Conservation (phyloP, 1,284 basidiomycete species). For the Cystobasidium pallidum region DNA sequence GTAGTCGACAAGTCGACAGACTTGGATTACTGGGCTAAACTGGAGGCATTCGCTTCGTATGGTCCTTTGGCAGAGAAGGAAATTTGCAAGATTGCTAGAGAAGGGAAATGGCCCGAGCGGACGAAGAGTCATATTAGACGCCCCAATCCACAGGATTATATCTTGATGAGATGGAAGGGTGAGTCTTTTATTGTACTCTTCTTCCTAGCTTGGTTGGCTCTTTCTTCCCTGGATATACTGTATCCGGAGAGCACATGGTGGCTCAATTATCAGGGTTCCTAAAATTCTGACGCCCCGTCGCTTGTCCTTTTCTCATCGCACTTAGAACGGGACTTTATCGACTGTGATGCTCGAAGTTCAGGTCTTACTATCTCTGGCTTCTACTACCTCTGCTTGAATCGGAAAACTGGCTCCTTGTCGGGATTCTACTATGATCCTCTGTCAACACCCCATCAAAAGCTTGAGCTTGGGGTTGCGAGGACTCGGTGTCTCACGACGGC, state of each 20-base stretch:
- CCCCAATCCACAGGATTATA: slow-evolving; percentile 39
- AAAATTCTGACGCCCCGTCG: not conserved
- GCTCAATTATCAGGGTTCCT: no score
- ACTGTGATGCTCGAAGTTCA: slow-evolving; percentile 32
- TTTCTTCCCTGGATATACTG: no score
- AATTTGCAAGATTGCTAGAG: slow-evolving; percentile 38
- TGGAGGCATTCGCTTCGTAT: slow-evolving; percentile 27
- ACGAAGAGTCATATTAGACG: slow-evolving; percentile 18
- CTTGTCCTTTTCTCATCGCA: slow-evolving; percentile 7
- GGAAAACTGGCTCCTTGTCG: slow-evolving; percentile 28
- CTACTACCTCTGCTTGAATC: slow-evolving; percentile 42
- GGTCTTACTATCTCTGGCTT: slow-evolving; percentile 43
- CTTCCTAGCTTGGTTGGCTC: not conserved
- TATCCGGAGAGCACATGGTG: no score
- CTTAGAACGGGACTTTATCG: slow-evolving; percentile 43
- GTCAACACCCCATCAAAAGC: slow-evolving; percentile 36
- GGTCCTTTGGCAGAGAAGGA: slow-evolving; percentile 39
- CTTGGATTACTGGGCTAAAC: slow-evolving; percentile 37
- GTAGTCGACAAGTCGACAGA: slow-evolving; percentile 36
- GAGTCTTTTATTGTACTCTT: slow-evolving; percentile 11
- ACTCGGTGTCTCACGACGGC: slow-evolving; percentile 2
- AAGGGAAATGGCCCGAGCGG: slow-evolving; percentile 27
- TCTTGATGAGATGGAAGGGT: slow-evolving; percentile 45
- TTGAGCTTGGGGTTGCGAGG: slow-evolving; percentile 21
- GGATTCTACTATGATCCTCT: slow-evolving; percentile 43